A percentile compares a stretch with the other conserved stretches of the same genome.
Conservation (phyloP, 306 rosid species). For the Mimosa pudica region DNA sequence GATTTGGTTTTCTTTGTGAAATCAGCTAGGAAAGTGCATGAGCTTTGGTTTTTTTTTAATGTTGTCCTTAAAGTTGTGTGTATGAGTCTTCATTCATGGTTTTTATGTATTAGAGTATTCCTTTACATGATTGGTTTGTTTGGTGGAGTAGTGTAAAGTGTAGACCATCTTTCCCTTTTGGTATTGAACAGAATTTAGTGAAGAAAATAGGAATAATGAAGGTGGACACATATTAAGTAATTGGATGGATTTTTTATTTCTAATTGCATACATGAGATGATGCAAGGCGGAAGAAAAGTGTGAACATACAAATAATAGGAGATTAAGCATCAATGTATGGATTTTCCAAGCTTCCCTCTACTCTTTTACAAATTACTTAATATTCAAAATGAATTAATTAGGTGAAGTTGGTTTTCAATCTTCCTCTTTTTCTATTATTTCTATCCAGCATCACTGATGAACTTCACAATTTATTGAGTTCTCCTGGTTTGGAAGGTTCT, state of each 20-base stretch:
- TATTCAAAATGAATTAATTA: background rate
- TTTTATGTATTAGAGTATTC: background rate
- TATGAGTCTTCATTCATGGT: background rate
- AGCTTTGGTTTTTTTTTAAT: background rate
- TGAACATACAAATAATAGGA: background rate
- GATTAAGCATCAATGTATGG: conserved; percentile 2
- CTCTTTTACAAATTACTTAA: background rate
- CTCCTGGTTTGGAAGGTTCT: background rate
- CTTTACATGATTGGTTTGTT: background rate
- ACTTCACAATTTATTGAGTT: conserved; percentile 5
- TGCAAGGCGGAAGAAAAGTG: background rate
- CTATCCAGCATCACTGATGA: conserved; percentile 4
- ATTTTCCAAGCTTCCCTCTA: background rate
- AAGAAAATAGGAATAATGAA: background rate
- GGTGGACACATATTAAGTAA: background rate
- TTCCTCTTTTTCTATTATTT: background rate
- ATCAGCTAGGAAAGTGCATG: background rate
- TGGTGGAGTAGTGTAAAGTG: background rate
- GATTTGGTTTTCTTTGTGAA: background rate
- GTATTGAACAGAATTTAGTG: background rate
- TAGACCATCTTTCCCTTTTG: background rate
- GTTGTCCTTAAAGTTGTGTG: background rate
- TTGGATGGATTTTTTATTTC: conserved; percentile 1
- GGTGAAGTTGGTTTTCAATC: conserved; percentile 10
- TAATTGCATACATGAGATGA: conserved; percentile 11